Percentiles rank a stretch among this genome's conserved stretches.
These are phyloP conservation scores for Pichia sp. DNA, from an alignment of 1,139 yeast species.

Conservation along the genomic window DNA sequence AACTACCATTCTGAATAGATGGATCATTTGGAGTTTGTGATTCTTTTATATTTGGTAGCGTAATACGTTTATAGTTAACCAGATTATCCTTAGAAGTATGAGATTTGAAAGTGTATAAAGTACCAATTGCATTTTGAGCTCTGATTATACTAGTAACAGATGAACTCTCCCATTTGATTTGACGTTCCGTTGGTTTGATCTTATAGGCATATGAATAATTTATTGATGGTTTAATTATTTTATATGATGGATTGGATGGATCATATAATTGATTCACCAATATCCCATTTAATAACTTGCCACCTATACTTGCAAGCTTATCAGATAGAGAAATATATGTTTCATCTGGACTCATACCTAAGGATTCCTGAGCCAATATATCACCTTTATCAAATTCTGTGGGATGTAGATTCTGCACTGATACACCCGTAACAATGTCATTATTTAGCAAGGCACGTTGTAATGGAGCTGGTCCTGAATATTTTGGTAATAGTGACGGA, in stretches of 20 bases:
- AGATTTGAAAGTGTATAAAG: constrained; percentile 44
- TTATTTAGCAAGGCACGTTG: constrained; percentile 69
- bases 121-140: constrained; percentile 51
- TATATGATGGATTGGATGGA: constrained; percentile 14
- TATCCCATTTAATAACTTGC: constrained; percentile 44
- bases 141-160: constrained; percentile 39
- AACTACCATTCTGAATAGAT: constrained; percentile 5
- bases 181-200: constrained; percentile 36
- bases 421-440: constrained; percentile 67
- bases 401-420: constrained; percentile 87
- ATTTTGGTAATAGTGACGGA: constrained; percentile 79
- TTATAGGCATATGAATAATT: constrained; percentile 53
- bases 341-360: constrained; percentile 31
- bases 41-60: background rate
- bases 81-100: constrained; percentile 12
- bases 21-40: background rate
- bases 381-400: constrained; percentile 76
- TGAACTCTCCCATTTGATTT: constrained; percentile 40
- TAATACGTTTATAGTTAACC: background rate
- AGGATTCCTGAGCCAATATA: constrained; percentile 53
- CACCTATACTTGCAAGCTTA: constrained; percentile 54
- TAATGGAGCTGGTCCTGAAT: constrained; percentile 88
- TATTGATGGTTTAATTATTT: constrained; percentile 21
- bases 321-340: constrained; percentile 38
- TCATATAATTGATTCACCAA: constrained; percentile 35